Evolutionary conservation across 805 yeast species (phyloP).

Genomic region (Ogataea siamensis): DNA sequence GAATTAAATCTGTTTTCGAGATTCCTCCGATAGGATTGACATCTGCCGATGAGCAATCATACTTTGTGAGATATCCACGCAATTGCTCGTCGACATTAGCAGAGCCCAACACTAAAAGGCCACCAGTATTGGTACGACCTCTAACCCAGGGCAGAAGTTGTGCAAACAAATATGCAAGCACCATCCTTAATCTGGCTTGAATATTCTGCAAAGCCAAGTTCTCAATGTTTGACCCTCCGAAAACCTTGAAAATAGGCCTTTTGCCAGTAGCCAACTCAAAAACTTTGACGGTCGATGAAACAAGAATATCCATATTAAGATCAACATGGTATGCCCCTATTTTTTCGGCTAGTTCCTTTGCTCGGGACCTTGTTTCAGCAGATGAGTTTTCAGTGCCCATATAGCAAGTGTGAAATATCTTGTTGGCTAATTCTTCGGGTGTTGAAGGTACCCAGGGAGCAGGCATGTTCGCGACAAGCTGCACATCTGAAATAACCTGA

Average conservation of each 20-base stretch:
- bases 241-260: conserved; percentile 81
- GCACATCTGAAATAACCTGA: conserved; percentile 77
- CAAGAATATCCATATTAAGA: conserved; percentile 86
- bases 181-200: conserved; percentile 96
- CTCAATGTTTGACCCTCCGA: conserved; percentile 91
- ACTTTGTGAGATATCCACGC: conserved; percentile 93
- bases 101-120: conserved; percentile 87
- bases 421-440: conserved; percentile 72
- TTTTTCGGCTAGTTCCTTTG: conserved; percentile 66
- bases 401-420: conserved; percentile 83
- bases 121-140: conserved; percentile 63
- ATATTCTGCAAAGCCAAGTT: conserved; percentile 94
- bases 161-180: conserved; percentile 87
- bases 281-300: conserved; percentile 65
- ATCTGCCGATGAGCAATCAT: conserved; percentile 97
- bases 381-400: conserved; percentile 98
- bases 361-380: conserved; percentile 77
- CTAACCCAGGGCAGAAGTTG: conserved; percentile 95
- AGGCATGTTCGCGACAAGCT: conserved; percentile 57
- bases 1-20: conserved; percentile 87
- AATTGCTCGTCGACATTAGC: conserved; percentile 97
- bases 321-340: conserved; percentile 91
- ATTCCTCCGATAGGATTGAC: conserved; percentile 98
- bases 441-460: conserved; percentile 64
- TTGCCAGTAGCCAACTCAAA: conserved; percentile 91